phyloP scores from a whole-genome alignment of 371 early-diverging fungal species.

The Chytridiales sp. region DNA sequence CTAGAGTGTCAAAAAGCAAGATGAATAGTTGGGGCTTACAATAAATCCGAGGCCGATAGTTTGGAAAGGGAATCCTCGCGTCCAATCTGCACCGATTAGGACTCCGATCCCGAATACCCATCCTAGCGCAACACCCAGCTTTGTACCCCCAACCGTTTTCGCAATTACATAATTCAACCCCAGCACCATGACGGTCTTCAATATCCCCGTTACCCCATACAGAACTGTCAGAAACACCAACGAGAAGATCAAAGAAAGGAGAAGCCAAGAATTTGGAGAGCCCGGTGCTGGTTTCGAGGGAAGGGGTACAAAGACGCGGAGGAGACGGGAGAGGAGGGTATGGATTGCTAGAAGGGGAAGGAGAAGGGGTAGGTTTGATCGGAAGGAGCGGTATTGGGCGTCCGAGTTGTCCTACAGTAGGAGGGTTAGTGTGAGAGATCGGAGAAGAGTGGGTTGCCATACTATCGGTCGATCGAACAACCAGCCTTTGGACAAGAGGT shows the following conservation, averaged over 20 bases:
- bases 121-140: conserved; percentile 25
- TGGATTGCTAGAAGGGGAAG: conserved; percentile 48
- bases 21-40: conserved; percentile 4
- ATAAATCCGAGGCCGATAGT: too few relatives aligned
- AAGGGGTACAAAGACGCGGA: conserved; percentile 8
- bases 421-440: too few relatives aligned
- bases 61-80: background rate
- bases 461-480: conserved; percentile 58
- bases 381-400: conserved; percentile 76
- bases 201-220: conserved; percentile 59
- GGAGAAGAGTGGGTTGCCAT: too few relatives aligned
- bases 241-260: conserved; percentile 61
- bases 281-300: background rate
- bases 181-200: conserved; percentile 70
- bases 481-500: conserved; percentile 67
- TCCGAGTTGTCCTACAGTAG: conserved; percentile 92
- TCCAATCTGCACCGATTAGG: conserved; percentile 54
- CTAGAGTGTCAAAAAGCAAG: background rate
- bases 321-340: conserved; percentile 18
- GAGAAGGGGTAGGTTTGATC: conserved; percentile 70
- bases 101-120: conserved; percentile 19
- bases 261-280: too few relatives aligned
- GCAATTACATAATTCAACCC: conserved; percentile 65
- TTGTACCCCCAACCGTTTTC: conserved; percentile 33
- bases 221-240: conserved; percentile 59